These are phyloP conservation scores for Crinitomyces ghanaensis DNA, from an alignment of 805 yeast genomes.

Conservation along the genomic window DNA sequence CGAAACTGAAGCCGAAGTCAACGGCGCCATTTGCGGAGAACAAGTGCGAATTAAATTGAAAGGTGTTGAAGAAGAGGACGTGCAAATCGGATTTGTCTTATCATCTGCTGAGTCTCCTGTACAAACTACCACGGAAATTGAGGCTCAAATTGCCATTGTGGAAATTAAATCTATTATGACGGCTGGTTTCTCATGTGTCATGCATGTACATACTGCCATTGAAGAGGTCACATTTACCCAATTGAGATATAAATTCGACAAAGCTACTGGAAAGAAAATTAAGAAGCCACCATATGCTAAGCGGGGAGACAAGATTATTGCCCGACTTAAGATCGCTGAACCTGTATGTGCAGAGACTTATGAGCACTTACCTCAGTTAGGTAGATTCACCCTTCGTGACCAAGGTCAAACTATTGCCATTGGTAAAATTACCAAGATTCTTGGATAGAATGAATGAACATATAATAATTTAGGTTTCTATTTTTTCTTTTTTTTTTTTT, in stretches of 20 bases:
- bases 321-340: slow-evolving; percentile 70
- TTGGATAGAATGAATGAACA: slow-evolving; percentile 28
- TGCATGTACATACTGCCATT: slow-evolving; percentile 97
- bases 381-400: slow-evolving; percentile 96
- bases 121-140: slow-evolving; percentile 79
- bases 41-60: slow-evolving; percentile 88
- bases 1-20: slow-evolving; percentile 93
- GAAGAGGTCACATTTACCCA: slow-evolving; percentile 82
- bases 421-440: slow-evolving; percentile 88
- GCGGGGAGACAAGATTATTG: slow-evolving; percentile 97
- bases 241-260: slow-evolving; percentile 85
- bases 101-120: slow-evolving; percentile 83
- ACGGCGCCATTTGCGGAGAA: slow-evolving; percentile 87
- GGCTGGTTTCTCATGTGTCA: slow-evolving; percentile 93
- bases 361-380: slow-evolving; percentile 87
- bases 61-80: slow-evolving; percentile 96
- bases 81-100: slow-evolving; percentile 81
- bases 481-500: not conserved
- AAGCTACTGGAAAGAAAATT: slow-evolving; percentile 92
- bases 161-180: slow-evolving; percentile 92
- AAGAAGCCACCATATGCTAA: slow-evolving; percentile 98
- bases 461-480: not conserved
- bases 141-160: slow-evolving; percentile 94
- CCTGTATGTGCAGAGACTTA: slow-evolving; percentile 93
- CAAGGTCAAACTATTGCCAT: slow-evolving; percentile 98